A percentile compares a stretch with the other conserved stretches of the same genome.
Evolutionary conservation across 768 basidiomycete genomes (phyloP).

Genomic region (Sutorius australiensis): DNA sequence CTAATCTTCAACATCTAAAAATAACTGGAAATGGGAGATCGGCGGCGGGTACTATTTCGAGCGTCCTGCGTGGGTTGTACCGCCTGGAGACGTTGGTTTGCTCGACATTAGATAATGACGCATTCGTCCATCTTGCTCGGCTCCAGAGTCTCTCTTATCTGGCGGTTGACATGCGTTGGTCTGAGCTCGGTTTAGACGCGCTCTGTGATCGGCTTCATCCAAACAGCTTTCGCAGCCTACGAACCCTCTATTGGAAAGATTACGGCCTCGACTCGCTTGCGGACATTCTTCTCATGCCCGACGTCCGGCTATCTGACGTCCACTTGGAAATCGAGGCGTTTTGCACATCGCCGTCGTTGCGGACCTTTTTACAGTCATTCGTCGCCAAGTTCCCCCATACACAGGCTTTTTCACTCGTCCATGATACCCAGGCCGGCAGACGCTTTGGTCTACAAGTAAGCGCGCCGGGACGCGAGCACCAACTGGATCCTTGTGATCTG

Average conservation of each 20-base stretch:
- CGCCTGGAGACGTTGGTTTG: constrained; percentile 14
- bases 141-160: constrained; percentile 19
- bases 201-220: constrained; percentile 11
- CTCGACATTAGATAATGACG: constrained; percentile 21
- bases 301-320: constrained; percentile 7
- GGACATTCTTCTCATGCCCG: constrained; percentile 21
- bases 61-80: constrained; percentile 11
- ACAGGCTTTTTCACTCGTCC: constrained; percentile 20
- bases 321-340: constrained; percentile 21
- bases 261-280: constrained; percentile 12
- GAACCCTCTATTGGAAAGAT: constrained; percentile 23
- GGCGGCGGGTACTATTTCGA: constrained; percentile 11
- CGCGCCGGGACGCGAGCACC: constrained; percentile 18
- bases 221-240: constrained; percentile 13
- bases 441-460: constrained; percentile 19
- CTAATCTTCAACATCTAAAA: constrained; percentile 17
- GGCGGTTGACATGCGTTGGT: constrained; percentile 25
- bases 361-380: constrained; percentile 12
- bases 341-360: constrained; percentile 18
- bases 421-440: constrained; percentile 14
- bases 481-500: constrained; percentile 8
- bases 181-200: constrained; percentile 7
- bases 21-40: constrained; percentile 21
- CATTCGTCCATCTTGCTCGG: constrained; percentile 20
- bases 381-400: constrained; percentile 8